Percentiles rank a stretch among this genome's conserved stretches.
These are phyloP conservation scores for Lomentospora prolificans DNA, from an alignment of 2,329 filamentous ascomycete genomes.

Conservation along the genomic window DNA sequence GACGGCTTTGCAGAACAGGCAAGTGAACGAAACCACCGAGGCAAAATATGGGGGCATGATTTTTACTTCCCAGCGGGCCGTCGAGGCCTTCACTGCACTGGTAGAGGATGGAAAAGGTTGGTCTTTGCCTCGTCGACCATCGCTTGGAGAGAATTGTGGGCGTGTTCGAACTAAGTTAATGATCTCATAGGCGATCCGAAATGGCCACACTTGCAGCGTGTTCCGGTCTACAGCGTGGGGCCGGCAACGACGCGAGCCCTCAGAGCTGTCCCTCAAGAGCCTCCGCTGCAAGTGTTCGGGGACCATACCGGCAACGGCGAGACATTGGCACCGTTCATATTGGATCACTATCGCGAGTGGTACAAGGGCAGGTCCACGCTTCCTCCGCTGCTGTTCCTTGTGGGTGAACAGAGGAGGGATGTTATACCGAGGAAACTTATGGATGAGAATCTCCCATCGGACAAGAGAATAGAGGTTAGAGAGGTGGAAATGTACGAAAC, in stretches of 20 bases:
- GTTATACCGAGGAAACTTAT: conserved; percentile 78
- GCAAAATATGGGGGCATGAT: conserved; percentile 63
- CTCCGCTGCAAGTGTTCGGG: conserved; percentile 58
- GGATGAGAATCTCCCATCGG: conserved; percentile 36
- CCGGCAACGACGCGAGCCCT: conserved; percentile 73
- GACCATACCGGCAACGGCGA: conserved; percentile 80
- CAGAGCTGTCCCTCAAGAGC: conserved; percentile 36
- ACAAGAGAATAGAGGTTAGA: conserved; percentile 53
- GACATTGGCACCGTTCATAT: conserved; percentile 65
- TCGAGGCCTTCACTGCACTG: conserved; percentile 63
- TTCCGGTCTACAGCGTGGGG: conserved; percentile 68
- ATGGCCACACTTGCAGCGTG: conserved; percentile 45
- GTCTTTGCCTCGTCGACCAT: not conserved
- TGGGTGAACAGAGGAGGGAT: conserved; percentile 82
- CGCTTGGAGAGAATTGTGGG: not conserved
- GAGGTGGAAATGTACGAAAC: conserved; percentile 85
- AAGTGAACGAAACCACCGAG: conserved; percentile 27
- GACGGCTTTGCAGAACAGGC: conserved; percentile 32
- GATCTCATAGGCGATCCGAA: conserved; percentile 7
- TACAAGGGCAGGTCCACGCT: conserved; percentile 33
- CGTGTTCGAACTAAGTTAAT: not conserved
- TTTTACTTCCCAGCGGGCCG: conserved; percentile 75
- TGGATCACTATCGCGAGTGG: conserved; percentile 60
- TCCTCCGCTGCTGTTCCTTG: conserved; percentile 70
- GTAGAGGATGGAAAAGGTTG: conserved; percentile 42